phyloP scores from a whole-genome alignment of 78 protist species.

The Dictyostelium capitatum region DNA sequence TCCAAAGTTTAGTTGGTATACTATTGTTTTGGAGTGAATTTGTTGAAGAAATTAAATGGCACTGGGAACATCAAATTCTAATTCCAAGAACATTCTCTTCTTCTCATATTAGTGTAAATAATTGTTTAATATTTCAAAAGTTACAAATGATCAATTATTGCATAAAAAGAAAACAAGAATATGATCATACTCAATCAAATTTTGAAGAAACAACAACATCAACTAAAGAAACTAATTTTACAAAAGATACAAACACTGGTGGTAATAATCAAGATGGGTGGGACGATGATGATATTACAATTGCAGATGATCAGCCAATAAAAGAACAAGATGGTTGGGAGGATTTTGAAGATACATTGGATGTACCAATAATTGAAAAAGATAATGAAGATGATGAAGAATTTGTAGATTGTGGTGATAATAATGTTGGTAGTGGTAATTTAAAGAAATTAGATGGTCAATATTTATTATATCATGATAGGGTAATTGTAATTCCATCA shows the following conservation, averaged over 20 bases:
- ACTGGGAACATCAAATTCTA: slow-evolving; percentile 54
- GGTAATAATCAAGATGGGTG: slow-evolving; percentile 12
- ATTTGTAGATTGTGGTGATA: background rate
- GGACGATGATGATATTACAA: slow-evolving; percentile 20
- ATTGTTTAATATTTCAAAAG: slow-evolving; percentile 61
- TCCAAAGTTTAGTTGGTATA: slow-evolving; percentile 43
- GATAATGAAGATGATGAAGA: background rate
- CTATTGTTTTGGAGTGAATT: slow-evolving; percentile 66
- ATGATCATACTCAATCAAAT: background rate
- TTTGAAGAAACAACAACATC: slow-evolving; percentile 12
- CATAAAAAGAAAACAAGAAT: slow-evolving; percentile 36
- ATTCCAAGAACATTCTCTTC: slow-evolving; percentile 68
- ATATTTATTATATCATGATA: slow-evolving; percentile 60
- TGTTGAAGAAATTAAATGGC: slow-evolving; percentile 79
- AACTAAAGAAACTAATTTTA: background rate
- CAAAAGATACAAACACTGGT: background rate
- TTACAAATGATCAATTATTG: slow-evolving; percentile 79
- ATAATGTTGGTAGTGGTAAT: background rate
- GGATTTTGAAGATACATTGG: slow-evolving; percentile 10
- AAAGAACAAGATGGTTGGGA: slow-evolving; percentile 57
- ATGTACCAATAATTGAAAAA: background rate
- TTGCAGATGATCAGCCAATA: background rate
- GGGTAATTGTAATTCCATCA: slow-evolving; percentile 50
- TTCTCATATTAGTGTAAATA: slow-evolving; percentile 42
- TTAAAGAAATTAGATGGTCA: slow-evolving; percentile 20